Evolutionary conservation across 2,329 filamentous ascomycete species (phyloP).

Genomic region (Rutstroemia sp.): DNA sequence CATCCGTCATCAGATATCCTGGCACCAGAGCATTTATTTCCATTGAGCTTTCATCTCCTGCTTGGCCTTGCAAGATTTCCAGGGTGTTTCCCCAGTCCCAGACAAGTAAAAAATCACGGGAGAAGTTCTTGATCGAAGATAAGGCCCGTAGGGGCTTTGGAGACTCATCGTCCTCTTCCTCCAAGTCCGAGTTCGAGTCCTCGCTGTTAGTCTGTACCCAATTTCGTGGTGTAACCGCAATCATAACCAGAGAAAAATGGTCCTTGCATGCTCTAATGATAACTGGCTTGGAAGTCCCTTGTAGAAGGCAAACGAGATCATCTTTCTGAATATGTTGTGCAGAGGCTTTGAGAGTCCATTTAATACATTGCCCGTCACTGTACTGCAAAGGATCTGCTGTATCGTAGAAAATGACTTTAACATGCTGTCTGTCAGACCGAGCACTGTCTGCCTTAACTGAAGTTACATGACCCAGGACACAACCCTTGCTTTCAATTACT

Average conservation of each 20-base stretch:
- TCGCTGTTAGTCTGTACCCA: too few species aligned
- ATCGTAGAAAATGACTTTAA: too few species aligned
- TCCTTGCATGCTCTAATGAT: background rate
- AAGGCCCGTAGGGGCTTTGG: too few species aligned
- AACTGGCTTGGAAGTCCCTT: background rate
- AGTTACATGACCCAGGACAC: background rate
- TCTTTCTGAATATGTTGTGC: rapidly evolving
- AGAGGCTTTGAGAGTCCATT: background rate
- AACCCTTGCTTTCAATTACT: background rate
- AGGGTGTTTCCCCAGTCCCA: background rate
- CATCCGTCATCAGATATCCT: too few species aligned
- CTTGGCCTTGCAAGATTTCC: too few species aligned
- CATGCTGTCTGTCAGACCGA: too few species aligned
- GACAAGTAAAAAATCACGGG: background rate
- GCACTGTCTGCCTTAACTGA: background rate
- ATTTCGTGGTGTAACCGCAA: background rate
- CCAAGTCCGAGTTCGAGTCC: rapidly evolving
- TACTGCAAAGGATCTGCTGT: too few species aligned
- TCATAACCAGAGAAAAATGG: background rate
- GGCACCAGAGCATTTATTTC: too few species aligned
- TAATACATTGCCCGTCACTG: too few species aligned
- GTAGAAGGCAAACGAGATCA: background rate
- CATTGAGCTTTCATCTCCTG: too few species aligned
- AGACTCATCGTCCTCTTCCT: too few species aligned
- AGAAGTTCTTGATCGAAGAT: background rate